A percentile compares a stretch with the other conserved stretches of the same genome.
These are phyloP conservation scores for Ophiostoma sp. DNA, from an alignment of 2,329 filamentous ascomycete genomes.

Conservation along the genomic window DNA sequence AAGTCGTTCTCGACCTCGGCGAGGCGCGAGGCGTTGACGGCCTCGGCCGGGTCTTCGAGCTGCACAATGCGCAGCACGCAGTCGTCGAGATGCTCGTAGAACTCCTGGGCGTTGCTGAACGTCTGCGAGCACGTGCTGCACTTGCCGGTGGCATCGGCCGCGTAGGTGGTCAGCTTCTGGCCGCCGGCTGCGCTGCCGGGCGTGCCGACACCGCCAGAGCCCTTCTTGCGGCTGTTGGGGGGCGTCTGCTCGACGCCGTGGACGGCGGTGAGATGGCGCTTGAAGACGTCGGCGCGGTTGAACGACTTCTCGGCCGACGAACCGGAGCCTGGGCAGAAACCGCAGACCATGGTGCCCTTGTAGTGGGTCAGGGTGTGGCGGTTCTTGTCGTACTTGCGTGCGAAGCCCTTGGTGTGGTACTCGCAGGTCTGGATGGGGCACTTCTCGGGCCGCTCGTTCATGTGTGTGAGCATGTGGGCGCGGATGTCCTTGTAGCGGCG, in stretches of 20 bases:
- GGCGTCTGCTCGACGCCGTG: constrained; percentile 91
- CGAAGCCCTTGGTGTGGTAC: constrained; percentile 88
- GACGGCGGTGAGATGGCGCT: constrained; percentile 83
- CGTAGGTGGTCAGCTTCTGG: constrained; percentile 66
- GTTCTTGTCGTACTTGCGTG: constrained; percentile 95
- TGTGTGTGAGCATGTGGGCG: constrained; percentile 91
- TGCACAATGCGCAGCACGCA: constrained; percentile 67
- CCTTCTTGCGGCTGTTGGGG: constrained; percentile 81
- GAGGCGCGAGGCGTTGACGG: constrained; percentile 61
- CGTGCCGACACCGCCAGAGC: constrained; percentile 23
- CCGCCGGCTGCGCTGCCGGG: constrained; percentile 36
- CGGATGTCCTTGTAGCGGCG: constrained; percentile 86
- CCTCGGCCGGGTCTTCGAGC: constrained; percentile 64
- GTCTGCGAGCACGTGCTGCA: constrained; percentile 91
- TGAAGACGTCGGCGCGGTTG: constrained; percentile 93
- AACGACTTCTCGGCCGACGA: constrained; percentile 91
- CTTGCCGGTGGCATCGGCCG: constrained; percentile 79
- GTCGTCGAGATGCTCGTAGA: constrained; percentile 92
- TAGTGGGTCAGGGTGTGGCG: constrained; percentile 90
- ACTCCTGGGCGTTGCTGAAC: constrained; percentile 91
- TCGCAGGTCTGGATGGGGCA: constrained; percentile 89
- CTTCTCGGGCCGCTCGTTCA: constrained; percentile 85
- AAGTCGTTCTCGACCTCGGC: constrained; percentile 61
- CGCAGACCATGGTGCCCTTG: constrained; percentile 95
- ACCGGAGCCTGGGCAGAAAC: constrained; percentile 85